These are phyloP conservation scores for Seminavis robusta DNA, from an alignment of 108 stramenopile species.

Conservation along the genomic window DNA sequence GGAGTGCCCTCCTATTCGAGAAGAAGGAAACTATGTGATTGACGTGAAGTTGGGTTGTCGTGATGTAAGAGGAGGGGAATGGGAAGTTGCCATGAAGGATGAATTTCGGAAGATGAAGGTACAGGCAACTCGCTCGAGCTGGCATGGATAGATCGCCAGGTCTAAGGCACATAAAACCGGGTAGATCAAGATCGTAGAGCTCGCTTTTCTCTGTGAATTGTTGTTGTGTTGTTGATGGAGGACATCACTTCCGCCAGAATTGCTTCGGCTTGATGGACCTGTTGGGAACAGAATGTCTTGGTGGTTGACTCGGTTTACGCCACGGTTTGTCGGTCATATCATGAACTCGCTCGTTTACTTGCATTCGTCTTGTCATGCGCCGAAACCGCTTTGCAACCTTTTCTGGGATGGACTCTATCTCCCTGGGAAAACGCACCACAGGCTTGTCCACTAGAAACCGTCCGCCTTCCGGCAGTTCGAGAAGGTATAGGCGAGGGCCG, in stretches of 20 bases:
- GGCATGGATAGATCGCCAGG: no score
- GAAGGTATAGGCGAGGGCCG: constrained; percentile 67
- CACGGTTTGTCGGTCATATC: constrained; percentile 37
- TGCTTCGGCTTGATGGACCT: constrained; percentile 25
- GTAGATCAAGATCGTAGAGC: no score
- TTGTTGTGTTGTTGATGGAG: no score
- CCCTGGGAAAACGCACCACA: constrained; percentile 34
- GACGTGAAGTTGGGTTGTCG: constrained; percentile 29
- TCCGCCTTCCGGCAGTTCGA: constrained; percentile 40
- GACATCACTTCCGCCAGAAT: no score
- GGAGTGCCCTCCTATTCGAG: constrained; percentile 1
- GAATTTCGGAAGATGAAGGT: no score
- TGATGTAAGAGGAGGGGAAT: constrained; percentile 44
- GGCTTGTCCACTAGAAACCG: constrained; percentile 53
- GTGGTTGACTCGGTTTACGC: constrained; percentile 10
- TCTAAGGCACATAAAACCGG: no score
- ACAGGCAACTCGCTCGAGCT: no score
- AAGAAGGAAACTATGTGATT: constrained; percentile 29
- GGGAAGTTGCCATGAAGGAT: constrained; percentile 23
- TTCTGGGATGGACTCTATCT: constrained; percentile 42
- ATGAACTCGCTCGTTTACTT: constrained; percentile 19
- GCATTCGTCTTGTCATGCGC: constrained; percentile 24
- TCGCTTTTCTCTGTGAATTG: no score
- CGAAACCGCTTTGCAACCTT: constrained; percentile 10
- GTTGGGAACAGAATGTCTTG: constrained; percentile 12